phyloP scores from a whole-genome alignment of 2,329 filamentous ascomycete species.

The Ophiostoma australiae region DNA sequence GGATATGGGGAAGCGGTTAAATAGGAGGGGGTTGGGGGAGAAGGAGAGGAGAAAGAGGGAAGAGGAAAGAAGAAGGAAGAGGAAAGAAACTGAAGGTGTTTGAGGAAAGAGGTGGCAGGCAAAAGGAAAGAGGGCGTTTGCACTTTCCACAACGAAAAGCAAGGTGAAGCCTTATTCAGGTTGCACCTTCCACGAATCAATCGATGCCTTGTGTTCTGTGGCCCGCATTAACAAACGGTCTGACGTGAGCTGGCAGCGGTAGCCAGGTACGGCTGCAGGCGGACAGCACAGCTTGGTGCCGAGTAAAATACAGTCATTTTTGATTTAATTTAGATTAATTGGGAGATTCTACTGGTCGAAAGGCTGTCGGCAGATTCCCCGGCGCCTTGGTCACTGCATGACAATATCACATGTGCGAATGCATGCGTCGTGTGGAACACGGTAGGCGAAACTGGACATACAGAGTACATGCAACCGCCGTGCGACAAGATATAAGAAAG shows the following conservation, averaged over 20 bases:
- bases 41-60: background rate
- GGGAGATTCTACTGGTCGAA: background rate
- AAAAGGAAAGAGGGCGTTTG: background rate
- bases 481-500: background rate
- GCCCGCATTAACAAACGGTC: background rate
- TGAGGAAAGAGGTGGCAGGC: background rate
- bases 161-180: background rate
- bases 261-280: background rate
- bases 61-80: background rate
- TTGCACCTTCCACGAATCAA: constrained; percentile 10
- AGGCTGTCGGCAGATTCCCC: background rate
- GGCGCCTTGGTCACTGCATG: background rate
- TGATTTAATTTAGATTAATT: background rate
- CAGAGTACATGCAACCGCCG: background rate
- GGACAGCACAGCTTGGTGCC: background rate
- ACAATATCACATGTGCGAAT: background rate
- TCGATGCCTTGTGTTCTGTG: constrained; percentile 5
- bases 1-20: constrained; percentile 1
- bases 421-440: background rate
- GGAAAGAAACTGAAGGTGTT: background rate
- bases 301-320: too few species aligned
- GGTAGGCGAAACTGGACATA: background rate
- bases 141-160: background rate
- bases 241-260: background rate
- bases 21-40: background rate